These are phyloP conservation scores for Diplodia seriata DNA, from an alignment of 2,329 filamentous ascomycete genomes.

Conservation along the genomic window DNA sequence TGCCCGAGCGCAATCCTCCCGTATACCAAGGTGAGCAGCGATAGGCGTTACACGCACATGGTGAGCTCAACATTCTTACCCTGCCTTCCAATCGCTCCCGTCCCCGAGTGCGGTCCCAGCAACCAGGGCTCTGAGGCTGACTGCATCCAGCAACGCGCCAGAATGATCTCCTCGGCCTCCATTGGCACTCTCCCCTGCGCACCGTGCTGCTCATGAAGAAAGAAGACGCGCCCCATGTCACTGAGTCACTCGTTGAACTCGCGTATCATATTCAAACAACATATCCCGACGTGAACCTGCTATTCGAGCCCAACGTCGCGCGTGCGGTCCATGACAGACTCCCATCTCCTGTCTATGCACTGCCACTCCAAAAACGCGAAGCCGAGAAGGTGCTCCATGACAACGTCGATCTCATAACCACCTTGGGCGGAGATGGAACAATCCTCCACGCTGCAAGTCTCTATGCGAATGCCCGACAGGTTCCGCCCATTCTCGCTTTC, in stretches of 20 bases:
- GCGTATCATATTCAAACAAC: slow-evolving; percentile 74
- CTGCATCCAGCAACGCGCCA: slow-evolving; percentile 57
- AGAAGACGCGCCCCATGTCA: slow-evolving; percentile 63
- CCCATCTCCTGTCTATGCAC: slow-evolving; percentile 67
- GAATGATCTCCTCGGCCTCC: slow-evolving; percentile 68
- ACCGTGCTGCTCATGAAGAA: slow-evolving; percentile 75
- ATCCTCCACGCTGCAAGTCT: slow-evolving; percentile 85
- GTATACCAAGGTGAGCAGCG: slow-evolving; percentile 39
- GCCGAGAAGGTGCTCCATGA: slow-evolving; percentile 59
- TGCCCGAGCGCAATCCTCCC: slow-evolving; percentile 45
- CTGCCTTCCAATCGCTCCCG: not conserved
- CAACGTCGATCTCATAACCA: slow-evolving; percentile 88
- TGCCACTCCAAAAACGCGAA: slow-evolving; percentile 40
- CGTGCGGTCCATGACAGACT: slow-evolving; percentile 72
- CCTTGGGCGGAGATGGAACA: slow-evolving; percentile 91
- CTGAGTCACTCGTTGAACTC: slow-evolving; percentile 64
- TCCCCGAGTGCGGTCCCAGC: not conserved
- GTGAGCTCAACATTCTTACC: slow-evolving; percentile 22
- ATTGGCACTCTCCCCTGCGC: slow-evolving; percentile 71
- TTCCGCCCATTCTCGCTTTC: slow-evolving; percentile 91
- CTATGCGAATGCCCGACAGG: slow-evolving; percentile 79
- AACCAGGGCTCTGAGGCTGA: slow-evolving; percentile 7
- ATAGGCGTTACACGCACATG: slow-evolving; percentile 23
- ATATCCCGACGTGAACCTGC: slow-evolving; percentile 80
- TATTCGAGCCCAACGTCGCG: slow-evolving; percentile 82